phyloP scores from a whole-genome alignment of 1,284 basidiomycete genomes.

The Phylloporus gajari region DNA sequence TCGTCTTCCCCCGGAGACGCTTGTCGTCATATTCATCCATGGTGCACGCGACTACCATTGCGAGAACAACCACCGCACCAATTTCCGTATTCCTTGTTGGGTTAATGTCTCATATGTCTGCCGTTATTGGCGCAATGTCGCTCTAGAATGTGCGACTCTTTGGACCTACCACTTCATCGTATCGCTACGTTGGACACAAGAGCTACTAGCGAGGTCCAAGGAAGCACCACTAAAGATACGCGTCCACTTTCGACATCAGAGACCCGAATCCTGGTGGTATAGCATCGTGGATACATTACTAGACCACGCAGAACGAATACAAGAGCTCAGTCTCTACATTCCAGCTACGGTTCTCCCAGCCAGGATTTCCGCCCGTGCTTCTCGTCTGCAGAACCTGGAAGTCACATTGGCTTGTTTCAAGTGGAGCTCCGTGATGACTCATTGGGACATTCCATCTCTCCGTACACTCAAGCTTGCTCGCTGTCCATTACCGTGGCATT shows the following conservation, averaged over 20 bases:
- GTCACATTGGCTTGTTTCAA: too few species aligned
- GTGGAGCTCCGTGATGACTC: too few species aligned
- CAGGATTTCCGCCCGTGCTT: background rate
- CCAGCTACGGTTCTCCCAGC: background rate
- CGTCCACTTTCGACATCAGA: background rate
- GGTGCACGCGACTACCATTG: background rate
- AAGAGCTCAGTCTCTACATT: background rate
- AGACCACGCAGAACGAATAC: background rate
- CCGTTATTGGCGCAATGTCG: background rate
- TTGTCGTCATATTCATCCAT: conserved; percentile 4
- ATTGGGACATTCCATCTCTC: too few species aligned
- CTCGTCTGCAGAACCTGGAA: background rate
- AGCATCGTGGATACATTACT: background rate
- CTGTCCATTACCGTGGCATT: too few species aligned
- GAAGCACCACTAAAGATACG: conserved; percentile 1
- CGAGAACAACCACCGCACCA: too few species aligned
- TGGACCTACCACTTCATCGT: background rate
- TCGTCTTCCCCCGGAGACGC: conserved; percentile 28
- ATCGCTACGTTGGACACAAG: conserved; percentile 1
- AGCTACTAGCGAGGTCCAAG: background rate
- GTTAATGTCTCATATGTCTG: background rate
- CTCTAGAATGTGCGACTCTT: background rate
- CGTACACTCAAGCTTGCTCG: too few species aligned
- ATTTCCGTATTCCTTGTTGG: background rate
- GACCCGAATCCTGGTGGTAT: background rate